Evolutionary conservation across 208 protist genomes (phyloP).

Genomic region (Crithidia sp.): DNA sequence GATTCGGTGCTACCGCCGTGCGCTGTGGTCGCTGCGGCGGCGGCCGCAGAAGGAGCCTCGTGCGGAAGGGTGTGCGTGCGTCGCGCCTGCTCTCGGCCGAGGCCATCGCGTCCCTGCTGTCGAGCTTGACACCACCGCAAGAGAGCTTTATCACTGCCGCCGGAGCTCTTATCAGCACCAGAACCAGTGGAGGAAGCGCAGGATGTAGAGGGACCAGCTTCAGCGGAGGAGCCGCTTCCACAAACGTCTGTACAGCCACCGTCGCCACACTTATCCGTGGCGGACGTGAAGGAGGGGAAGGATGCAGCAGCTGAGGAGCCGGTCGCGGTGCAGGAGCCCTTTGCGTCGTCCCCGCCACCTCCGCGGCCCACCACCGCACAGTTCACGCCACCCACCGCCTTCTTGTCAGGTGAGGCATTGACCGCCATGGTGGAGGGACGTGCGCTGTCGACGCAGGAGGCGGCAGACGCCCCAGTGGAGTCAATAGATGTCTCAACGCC

Average conservation of each 20-base stretch:
- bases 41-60: no score
- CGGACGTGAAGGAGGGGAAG: background rate
- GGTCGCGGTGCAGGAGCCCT: background rate
- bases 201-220: no score
- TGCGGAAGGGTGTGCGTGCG: no score
- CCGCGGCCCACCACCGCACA: conserved; percentile 16
- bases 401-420: conserved; percentile 1
- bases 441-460: background rate
- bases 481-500: background rate
- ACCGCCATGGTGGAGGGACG: background rate
- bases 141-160: no score
- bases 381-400: background rate
- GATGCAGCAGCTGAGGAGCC: background rate
- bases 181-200: no score
- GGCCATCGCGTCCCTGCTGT: background rate
- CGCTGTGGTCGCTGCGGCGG: conserved; percentile 67
- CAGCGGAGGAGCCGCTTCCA: no score
- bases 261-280: background rate
- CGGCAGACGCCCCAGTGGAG: background rate
- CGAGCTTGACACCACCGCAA: no score
- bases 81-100: background rate
- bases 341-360: background rate
- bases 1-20: conserved; percentile 79
- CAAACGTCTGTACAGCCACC: background rate
- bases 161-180: no score